phyloP scores from a whole-genome alignment of 768 basidiomycete species.

The Tephrocybe rancida region DNA sequence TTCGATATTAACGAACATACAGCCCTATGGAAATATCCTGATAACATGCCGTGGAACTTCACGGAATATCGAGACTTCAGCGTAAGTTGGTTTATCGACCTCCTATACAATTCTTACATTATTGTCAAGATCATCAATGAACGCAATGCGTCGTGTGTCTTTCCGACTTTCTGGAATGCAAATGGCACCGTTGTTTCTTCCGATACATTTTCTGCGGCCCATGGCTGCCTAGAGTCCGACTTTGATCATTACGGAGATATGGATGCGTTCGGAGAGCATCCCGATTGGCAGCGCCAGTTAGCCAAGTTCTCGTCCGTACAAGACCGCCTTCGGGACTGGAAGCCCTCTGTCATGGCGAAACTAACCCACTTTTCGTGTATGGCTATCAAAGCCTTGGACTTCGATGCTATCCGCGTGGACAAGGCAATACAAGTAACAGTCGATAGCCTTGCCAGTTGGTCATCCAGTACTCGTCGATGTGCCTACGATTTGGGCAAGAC shows the following conservation, averaged over 20 bases:
- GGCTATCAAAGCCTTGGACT: conserved; percentile 82
- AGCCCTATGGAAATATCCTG: conserved; percentile 71
- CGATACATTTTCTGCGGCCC: conserved; percentile 30
- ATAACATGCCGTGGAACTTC: conserved; percentile 84
- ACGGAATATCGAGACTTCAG: conserved; percentile 81
- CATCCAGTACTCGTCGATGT: conserved; percentile 70
- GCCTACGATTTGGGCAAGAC: conserved; percentile 71
- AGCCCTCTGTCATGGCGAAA: conserved; percentile 72
- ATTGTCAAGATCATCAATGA: conserved; percentile 52
- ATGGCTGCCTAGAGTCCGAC: conserved; percentile 82
- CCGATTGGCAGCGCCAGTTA: conserved; percentile 90
- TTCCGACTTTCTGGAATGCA: conserved; percentile 82
- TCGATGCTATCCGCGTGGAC: conserved; percentile 94
- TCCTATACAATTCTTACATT: not conserved
- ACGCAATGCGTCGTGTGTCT: conserved; percentile 71
- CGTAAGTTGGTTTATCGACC: conserved; percentile 35
- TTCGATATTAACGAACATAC: conserved; percentile 77
- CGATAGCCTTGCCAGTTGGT: conserved; percentile 77
- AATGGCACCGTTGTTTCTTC: conserved; percentile 64
- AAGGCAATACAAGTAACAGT: conserved; percentile 92
- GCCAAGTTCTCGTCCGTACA: conserved; percentile 95
- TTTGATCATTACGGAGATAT: conserved; percentile 96
- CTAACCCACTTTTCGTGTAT: conserved; percentile 82
- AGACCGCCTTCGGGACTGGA: conserved; percentile 94
- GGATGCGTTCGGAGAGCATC: conserved; percentile 96